Evolutionary conservation across 176 grass and related monocot species (phyloP).

Genomic region (Microstegium vimineum): DNA sequence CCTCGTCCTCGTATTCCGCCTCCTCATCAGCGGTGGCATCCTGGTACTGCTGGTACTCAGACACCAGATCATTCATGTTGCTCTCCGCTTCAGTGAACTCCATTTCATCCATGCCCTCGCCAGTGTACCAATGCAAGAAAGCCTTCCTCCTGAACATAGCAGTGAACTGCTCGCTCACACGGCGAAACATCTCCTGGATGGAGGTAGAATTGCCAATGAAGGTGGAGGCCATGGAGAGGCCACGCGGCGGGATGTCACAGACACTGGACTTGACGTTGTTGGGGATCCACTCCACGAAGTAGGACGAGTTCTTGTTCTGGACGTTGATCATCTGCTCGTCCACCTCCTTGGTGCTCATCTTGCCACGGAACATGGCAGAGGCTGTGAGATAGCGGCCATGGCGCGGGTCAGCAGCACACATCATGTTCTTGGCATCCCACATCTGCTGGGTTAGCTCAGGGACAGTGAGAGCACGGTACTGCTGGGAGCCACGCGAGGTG

Average conservation of each 20-base stretch:
- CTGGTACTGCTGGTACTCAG: conserved; percentile 92
- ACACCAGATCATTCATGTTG: conserved; percentile 92
- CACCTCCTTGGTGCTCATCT: conserved; percentile 87
- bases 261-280: conserved; percentile 91
- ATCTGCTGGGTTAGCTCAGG: conserved; percentile 94
- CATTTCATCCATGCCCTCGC: conserved; percentile 94
- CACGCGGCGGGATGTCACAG: conserved; percentile 69
- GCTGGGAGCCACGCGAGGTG: conserved; percentile 84
- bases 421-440: conserved; percentile 98
- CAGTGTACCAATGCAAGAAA: conserved; percentile 97
- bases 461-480: conserved; percentile 81
- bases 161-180: conserved; percentile 91
- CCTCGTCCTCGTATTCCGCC: conserved; percentile 70
- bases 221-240: conserved; percentile 78
- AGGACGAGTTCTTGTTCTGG: conserved; percentile 91
- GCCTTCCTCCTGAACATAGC: conserved; percentile 96
- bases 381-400: conserved; percentile 79
- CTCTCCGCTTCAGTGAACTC: conserved; percentile 86
- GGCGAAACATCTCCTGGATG: conserved; percentile 94
- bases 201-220: conserved; percentile 90
- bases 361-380: conserved; percentile 88
- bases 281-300: conserved; percentile 89
- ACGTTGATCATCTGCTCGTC: conserved; percentile 94
- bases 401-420: conserved; percentile 73
- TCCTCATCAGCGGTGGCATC: conserved; percentile 79